Evolutionary conservation across 2,329 filamentous ascomycete species (phyloP), one percentile per base, ranked within the genome.

Genomic region (Talaromyces sp.): DNA sequence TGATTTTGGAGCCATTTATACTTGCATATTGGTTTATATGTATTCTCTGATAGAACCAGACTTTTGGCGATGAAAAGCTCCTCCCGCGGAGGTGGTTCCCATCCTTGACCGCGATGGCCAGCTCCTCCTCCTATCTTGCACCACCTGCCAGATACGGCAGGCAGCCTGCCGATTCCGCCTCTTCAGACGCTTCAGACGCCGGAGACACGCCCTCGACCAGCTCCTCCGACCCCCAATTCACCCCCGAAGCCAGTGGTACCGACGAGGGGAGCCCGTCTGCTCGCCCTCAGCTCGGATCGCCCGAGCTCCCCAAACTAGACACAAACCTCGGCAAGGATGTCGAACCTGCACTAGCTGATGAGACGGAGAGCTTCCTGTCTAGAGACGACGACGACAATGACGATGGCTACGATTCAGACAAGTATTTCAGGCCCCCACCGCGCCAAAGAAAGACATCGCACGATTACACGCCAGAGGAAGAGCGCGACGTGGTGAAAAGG

Each of bases 401-500:
- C 68, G 64, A 67, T 51, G 66, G 67, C 31, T 67, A 62, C 33
- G 56, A 75, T 34, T 69, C 72, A 7, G 65, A 66, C 8, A 67
- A 67, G 23, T 69, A 71, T 55, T 51, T 65, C 7, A 65, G 69
- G 51, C 51, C 57, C 60, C 56, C 10, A 52, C 58, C 27, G 65
- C 65, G 23, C 1, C 44, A 47, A 66, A 83, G 63, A 67, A 69
- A 34, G 27, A 55, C 47, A 50, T 57, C 57, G 28, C 55, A 47
- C 12, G 51, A 50, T 53, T 77, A 75, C 57, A 77, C 78, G 5
- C 59, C 79, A 1, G 88, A 92, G 59, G 92, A 97, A 73, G 92
- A 96, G 71, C 78, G 74, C 27, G 79, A 81, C 4, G 87, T 96
- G 8, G 81, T 92, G 61, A 82, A 81, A 70, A 92, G 90, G 76